These are phyloP conservation scores for Aureobasidium sp. DNA, from an alignment of 2,329 filamentous ascomycete species.

Conservation along the genomic window DNA sequence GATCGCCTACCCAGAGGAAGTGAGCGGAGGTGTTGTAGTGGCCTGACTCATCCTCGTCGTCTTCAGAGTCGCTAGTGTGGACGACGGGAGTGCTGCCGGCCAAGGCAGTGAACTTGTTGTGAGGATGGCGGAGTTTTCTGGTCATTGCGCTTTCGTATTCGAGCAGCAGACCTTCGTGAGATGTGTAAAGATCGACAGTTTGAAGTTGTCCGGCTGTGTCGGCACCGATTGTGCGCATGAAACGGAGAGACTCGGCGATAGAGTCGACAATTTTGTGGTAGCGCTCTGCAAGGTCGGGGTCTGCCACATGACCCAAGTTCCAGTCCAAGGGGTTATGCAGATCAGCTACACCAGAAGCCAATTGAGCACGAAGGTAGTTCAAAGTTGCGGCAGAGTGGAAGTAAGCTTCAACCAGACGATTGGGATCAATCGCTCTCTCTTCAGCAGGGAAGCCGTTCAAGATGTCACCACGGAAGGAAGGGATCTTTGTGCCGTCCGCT, in stretches of 20 bases:
- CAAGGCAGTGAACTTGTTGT: slow-evolving; percentile 39
- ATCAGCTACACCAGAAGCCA: slow-evolving; percentile 92
- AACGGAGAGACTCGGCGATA: slow-evolving; percentile 91
- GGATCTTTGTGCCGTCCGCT: slow-evolving; percentile 77
- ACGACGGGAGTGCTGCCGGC: slow-evolving; percentile 20
- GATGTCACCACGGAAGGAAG: slow-evolving; percentile 95
- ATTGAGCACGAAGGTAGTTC: slow-evolving; percentile 89
- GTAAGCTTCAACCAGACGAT: slow-evolving; percentile 89
- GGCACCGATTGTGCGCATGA: slow-evolving; percentile 95
- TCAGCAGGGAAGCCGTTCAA: slow-evolving; percentile 86
- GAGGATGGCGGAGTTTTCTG: slow-evolving; percentile 73
- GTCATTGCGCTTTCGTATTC: slow-evolving; percentile 96
- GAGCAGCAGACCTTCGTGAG: slow-evolving; percentile 92
- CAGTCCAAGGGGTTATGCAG: slow-evolving; percentile 95
- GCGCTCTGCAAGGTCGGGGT: slow-evolving; percentile 83
- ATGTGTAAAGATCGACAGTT: slow-evolving; percentile 95
- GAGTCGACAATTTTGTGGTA: slow-evolving; percentile 88
- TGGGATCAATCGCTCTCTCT: slow-evolving; percentile 84
- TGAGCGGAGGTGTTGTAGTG: slow-evolving; percentile 97
- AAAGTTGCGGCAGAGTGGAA: slow-evolving; percentile 95
- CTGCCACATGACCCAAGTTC: slow-evolving; percentile 91
- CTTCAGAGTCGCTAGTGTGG: slow-evolving; percentile 26
- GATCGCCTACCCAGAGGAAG: slow-evolving; percentile 98
- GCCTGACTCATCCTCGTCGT: slow-evolving; percentile 51
- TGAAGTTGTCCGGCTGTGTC: slow-evolving; percentile 86